Evolutionary conservation across 2,329 filamentous ascomycete genomes (phyloP).

Genomic region (Fusarium incarnatum): DNA sequence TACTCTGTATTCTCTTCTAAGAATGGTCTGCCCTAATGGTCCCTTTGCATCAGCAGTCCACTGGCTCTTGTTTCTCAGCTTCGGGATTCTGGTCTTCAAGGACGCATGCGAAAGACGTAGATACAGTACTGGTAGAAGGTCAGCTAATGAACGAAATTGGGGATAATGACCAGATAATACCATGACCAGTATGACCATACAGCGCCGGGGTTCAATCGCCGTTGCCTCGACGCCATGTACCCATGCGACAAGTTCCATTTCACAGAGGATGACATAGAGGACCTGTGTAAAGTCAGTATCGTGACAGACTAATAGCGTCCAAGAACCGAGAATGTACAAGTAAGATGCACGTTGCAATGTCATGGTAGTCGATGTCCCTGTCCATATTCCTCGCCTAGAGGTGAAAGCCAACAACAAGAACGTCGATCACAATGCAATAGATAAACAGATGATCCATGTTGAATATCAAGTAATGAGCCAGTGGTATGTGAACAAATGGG

Average conservation of each 20-base stretch:
- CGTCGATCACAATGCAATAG: not conserved
- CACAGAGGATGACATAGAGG: not conserved
- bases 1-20: too few relatives aligned
- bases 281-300: not conserved
- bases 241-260: not conserved
- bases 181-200: not conserved
- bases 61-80: not conserved
- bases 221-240: not conserved
- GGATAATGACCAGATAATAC: not conserved
- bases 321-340: too few relatives aligned
- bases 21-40: too few relatives aligned
- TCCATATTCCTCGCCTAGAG: not conserved
- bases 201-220: not conserved
- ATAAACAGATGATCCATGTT: not conserved
- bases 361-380: not conserved
- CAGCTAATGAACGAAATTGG: rapidly evolving
- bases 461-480: not conserved
- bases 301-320: too few relatives aligned
- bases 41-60: too few relatives aligned
- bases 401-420: not conserved
- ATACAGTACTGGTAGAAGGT: not conserved
- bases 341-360: not conserved
- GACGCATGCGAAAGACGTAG: not conserved
- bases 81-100: not conserved
- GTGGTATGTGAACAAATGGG: too few relatives aligned